phyloP scores from a whole-genome alignment of 73 alveolate species.

The Tetrahymena elliotti region DNA sequence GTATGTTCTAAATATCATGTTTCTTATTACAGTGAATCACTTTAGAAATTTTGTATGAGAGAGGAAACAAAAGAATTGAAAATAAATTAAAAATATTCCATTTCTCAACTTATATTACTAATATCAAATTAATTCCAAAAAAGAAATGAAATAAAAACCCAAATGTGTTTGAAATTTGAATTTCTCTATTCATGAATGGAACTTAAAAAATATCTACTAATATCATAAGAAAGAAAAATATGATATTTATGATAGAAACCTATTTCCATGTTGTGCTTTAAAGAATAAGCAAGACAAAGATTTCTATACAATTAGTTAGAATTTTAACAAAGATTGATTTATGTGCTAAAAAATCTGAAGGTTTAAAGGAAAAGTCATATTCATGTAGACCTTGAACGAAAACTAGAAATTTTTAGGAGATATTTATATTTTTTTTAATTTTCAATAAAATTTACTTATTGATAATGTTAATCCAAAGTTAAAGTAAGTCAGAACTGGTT shows the following conservation, averaged over 20 bases:
- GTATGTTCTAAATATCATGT: background rate
- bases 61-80: background rate
- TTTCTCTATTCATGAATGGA: background rate
- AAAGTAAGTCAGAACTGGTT: background rate
- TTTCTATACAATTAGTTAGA: background rate
- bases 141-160: background rate
- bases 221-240: background rate
- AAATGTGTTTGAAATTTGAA: background rate
- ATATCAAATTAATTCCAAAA: background rate
- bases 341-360: background rate
- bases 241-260: background rate
- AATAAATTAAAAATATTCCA: background rate
- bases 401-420: background rate
- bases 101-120: background rate
- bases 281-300: background rate
- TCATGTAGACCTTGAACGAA: background rate
- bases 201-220: background rate
- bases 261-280: background rate
- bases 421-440: no score
- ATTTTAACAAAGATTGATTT: background rate
- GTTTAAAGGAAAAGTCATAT: background rate
- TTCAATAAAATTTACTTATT: background rate
- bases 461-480: background rate
- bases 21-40: background rate
- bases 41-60: background rate